These are phyloP conservation scores for Xylariaceae sp. DNA, from an alignment of 2,329 filamentous ascomycete genomes.

Conservation along the genomic window DNA sequence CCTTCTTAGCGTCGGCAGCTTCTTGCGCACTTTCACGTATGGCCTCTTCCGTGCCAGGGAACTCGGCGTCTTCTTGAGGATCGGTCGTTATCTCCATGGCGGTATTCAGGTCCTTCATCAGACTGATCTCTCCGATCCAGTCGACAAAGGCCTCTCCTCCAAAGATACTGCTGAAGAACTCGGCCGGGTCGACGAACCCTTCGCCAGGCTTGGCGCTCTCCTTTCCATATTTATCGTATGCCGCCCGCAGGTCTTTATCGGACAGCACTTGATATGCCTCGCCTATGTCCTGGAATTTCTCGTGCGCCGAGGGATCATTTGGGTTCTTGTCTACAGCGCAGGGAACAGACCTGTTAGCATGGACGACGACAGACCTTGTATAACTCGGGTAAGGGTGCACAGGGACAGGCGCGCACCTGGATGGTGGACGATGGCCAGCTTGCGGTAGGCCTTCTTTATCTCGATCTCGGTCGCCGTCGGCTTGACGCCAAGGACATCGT, in stretches of 20 bases:
- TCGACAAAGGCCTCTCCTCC: conserved; percentile 93
- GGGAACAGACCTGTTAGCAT: conserved; percentile 10
- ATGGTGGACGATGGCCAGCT: conserved; percentile 89
- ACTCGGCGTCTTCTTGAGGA: conserved; percentile 51
- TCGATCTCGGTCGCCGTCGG: conserved; percentile 83
- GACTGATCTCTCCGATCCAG: conserved; percentile 94
- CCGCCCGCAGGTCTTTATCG: conserved; percentile 76
- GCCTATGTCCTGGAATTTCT: conserved; percentile 85
- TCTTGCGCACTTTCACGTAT: conserved; percentile 49
- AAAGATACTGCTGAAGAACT: conserved; percentile 99
- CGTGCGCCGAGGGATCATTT: conserved; percentile 87
- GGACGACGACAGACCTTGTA: background rate
- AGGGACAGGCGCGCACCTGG: conserved; percentile 53
- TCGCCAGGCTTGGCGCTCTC: conserved; percentile 85
- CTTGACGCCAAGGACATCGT: conserved; percentile 79
- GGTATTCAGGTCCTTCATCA: conserved; percentile 97
- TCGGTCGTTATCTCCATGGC: conserved; percentile 98
- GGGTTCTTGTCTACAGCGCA: conserved; percentile 80
- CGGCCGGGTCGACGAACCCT: conserved; percentile 90
- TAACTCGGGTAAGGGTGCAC: no score
- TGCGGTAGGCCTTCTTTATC: conserved; percentile 96
- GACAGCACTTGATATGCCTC: conserved; percentile 77
- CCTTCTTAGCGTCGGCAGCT: conserved; percentile 11
- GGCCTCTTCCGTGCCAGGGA: conserved; percentile 53
- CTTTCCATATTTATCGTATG: conserved; percentile 97